phyloP scores from a whole-genome alignment of 148 eudicot species.

The Hydrangea macrophylla region DNA sequence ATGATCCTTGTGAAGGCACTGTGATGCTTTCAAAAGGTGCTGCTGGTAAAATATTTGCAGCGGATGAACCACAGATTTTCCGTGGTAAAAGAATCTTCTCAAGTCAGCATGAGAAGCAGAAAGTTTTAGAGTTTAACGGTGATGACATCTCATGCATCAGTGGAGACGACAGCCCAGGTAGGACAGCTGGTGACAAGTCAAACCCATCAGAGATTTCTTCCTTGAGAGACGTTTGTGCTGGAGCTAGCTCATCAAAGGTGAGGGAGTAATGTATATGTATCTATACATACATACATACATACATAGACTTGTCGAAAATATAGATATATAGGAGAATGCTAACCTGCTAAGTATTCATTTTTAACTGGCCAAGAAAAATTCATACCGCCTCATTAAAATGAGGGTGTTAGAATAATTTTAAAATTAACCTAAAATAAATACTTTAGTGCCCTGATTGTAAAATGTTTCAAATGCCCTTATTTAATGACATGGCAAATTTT shows the following conservation, averaged over 20 bases:
- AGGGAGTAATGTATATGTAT: no score
- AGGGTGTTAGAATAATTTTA: no score
- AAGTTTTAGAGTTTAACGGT: conserved; percentile 19
- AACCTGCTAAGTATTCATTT: no score
- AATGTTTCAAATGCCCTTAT: no score
- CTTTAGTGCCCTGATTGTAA: no score
- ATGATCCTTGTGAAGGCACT: conserved; percentile 13
- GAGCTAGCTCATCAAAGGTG: conserved; percentile 22
- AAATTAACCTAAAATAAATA: no score
- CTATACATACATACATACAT: no score
- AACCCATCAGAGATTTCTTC: conserved; percentile 26
- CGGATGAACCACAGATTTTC: not conserved
- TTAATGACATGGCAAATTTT: no score
- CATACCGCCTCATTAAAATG: no score
- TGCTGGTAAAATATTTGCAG: conserved; percentile 7
- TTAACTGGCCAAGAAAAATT: no score
- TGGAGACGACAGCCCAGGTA: conserved; percentile 21
- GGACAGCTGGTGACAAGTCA: conserved; percentile 11
- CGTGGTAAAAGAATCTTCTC: not conserved
- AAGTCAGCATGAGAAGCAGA: not conserved
- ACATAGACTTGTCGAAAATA: no score
- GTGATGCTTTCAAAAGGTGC: conserved; percentile 13
- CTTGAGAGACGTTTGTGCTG: conserved; percentile 13
- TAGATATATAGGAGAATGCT: no score
- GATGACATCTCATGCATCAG: conserved; percentile 29